Evolutionary conservation across 495 filamentous ascomycete species (phyloP).

Genomic region (Parachaetomium inaequale): DNA sequence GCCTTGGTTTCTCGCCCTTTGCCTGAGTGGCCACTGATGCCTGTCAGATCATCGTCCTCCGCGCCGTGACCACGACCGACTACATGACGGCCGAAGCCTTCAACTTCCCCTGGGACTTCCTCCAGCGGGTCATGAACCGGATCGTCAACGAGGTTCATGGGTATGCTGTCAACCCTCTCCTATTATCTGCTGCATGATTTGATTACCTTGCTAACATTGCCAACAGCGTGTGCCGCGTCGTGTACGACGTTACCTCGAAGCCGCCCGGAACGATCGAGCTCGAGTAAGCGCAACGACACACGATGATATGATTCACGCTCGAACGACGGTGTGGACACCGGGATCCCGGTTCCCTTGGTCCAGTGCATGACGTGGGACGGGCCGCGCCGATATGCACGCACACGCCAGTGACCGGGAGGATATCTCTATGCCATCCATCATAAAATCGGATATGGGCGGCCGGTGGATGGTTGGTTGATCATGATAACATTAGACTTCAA

Average conservation of each 20-base stretch:
- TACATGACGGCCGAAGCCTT: constrained; percentile 71
- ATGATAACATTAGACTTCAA: constrained; percentile 19
- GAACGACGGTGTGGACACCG: background rate
- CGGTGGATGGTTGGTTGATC: background rate
- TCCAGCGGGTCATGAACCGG: constrained; percentile 62
- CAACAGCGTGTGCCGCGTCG: constrained; percentile 35
- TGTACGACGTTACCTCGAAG: constrained; percentile 67
- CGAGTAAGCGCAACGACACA: constrained; percentile 11
- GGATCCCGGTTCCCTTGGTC: background rate
- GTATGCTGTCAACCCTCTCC: constrained; percentile 19
- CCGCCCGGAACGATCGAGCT: constrained; percentile 55
- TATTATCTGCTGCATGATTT: constrained; percentile 33
- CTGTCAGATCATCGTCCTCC: constrained; percentile 43
- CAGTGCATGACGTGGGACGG: background rate
- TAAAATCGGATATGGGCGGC: background rate
- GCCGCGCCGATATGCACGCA: background rate
- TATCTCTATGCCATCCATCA: background rate
- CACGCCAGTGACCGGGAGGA: background rate
- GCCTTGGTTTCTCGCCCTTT: background rate
- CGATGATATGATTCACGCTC: background rate
- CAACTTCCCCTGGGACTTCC: constrained; percentile 63
- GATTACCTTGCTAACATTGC: background rate
- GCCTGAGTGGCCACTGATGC: background rate
- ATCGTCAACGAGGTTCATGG: constrained; percentile 87
- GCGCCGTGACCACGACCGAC: constrained; percentile 73